Conservation (phyloP, 345 rosid species). For the Aurinia saxatilis region DNA sequence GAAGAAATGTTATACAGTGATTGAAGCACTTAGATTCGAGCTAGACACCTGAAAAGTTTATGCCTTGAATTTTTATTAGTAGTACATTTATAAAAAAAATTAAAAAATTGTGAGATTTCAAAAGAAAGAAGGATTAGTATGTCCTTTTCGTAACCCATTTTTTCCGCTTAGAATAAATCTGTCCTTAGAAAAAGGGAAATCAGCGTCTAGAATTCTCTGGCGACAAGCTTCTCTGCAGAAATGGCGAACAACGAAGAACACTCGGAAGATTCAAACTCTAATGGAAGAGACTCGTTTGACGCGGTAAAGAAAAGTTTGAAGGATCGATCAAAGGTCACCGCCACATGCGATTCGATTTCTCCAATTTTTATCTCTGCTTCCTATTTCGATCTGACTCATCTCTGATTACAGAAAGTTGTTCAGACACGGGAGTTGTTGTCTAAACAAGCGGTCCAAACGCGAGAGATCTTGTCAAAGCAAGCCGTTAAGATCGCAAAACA, state of each 20-base stretch:
- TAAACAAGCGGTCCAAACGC: constrained; percentile 72
- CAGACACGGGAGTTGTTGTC: constrained; percentile 75
- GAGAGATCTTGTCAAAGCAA: constrained; percentile 77
- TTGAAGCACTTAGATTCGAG: too few species aligned
- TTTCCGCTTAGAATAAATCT: not conserved
- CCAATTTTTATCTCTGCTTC: not conserved
- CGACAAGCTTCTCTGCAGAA: constrained; percentile 14
- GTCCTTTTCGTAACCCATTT: not conserved
- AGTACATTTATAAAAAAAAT: too few species aligned
- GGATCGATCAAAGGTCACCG: constrained; percentile 58
- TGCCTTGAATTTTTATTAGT: too few species aligned
- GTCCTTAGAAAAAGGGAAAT: not conserved
- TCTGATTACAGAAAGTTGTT: constrained; percentile 46
- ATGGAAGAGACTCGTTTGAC: constrained; percentile 33
- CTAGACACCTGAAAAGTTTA: too few species aligned
- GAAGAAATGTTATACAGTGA: too few species aligned
- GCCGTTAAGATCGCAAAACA: constrained; percentile 90
- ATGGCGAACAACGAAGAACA: constrained; percentile 47
- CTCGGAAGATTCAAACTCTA: constrained; percentile 31
- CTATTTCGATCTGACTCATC: constrained; percentile 5
- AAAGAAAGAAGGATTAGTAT: too few species aligned
- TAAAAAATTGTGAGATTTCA: too few species aligned
- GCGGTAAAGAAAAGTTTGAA: constrained; percentile 39
- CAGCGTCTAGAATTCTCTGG: not conserved
- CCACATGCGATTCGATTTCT: not conserved